Evolutionary conservation across 768 basidiomycete genomes (phyloP), one percentile per base, ranked within the genome.

Genomic region (Chalciporus sphaerocephalus): DNA sequence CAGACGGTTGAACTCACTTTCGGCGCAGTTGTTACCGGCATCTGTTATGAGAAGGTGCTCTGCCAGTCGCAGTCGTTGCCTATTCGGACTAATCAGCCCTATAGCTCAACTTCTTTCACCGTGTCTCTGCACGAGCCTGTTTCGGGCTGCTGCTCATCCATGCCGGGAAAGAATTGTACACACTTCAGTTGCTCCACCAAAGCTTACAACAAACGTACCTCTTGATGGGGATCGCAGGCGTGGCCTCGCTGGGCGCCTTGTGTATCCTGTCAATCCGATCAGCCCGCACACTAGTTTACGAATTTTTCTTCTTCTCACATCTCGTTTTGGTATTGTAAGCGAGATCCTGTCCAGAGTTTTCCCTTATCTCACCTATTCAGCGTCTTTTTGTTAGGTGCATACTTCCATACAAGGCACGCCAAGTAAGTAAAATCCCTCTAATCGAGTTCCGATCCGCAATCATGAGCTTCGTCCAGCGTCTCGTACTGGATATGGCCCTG

Each of bases 261-360:
- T 61, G 58, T 17, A 33, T 80, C 13, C 46, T 78, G n/a, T 75
- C 79, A 5, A 44, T 82, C 9, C 73, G 76, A 10, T 72, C 70
- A 2, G 52, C 83, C 17, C 73, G 81, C 8, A 57, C 66, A 3
- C 63, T 56, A 5, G 58, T 53, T 1, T 83, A 81, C 43, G 80
- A 83, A 53, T 4, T 74, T 4, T 85, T 84, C 65, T 64, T 78
- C 25, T 56, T 73, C 21, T 32, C 62, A 0, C 82, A 84, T 55
- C 70, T 76, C 42, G 7, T 72, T 4, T 50, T 71, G 18, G 67
- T 72, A 9, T 40, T 69, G 74, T 76, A 47, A 57, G 74, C 46
- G 13, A 15, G n/a, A 13, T 28, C 17, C 7, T 2, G 3, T 2
- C 10, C 0, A 22, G 0, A 2, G 0, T 4, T 21, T 16, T 43